Base-by-base conservation (phyloP, 495 filamentous ascomycete species). In the Xylaria castorea region DNA sequence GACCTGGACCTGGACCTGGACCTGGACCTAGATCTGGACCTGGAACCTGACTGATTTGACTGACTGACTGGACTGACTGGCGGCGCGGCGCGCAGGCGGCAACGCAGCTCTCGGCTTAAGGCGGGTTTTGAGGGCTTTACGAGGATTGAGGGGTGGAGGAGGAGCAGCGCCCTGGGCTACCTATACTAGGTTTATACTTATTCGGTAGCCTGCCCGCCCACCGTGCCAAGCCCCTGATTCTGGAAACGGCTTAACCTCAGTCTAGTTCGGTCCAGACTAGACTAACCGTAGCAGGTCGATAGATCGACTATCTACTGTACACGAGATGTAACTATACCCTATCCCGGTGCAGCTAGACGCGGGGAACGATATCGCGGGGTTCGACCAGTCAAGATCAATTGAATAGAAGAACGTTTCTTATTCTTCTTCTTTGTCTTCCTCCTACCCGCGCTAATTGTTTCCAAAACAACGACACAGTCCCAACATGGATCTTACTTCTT, bases 111-210 rank as follows among this genome's bases (percentile, higher is more conserved):
- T 80, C 78, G 78, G 78, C 73, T 80, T 80, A 75, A 77, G 74
- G 71, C 78, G 78, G 78, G 78, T 71, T 76, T 78, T 73, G 73
- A 74, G 76, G 75, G 61, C 50, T 78, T 77, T 78, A 77, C 69
- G 69, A 44, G 42, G 36, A 73, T 53, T 64, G 74, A 53, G 73
- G 64, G 69, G 75, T 70, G 65, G 63, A 71, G 60, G 65, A 32
- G 53, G 38, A 61, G 20, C 58, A 38, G 46, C 30, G 73, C 51
- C 71, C 71, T 67, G 57, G 57, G 71, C n/a, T 68, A 70, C 66
- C 27, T 68, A 70, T 55, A 58, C 18, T 20, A 55, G n/a, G 65
- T 68, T 68, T 68, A 68, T 68, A 68, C n/a, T n/a, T n/a, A n/a
- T 68, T 44, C 38, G 51, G 51, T 18, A 42, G 61, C 61, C 61